Conservation (phyloP, 2,329 filamentous ascomycete genomes). For the Xylariaceae sp. region DNA sequence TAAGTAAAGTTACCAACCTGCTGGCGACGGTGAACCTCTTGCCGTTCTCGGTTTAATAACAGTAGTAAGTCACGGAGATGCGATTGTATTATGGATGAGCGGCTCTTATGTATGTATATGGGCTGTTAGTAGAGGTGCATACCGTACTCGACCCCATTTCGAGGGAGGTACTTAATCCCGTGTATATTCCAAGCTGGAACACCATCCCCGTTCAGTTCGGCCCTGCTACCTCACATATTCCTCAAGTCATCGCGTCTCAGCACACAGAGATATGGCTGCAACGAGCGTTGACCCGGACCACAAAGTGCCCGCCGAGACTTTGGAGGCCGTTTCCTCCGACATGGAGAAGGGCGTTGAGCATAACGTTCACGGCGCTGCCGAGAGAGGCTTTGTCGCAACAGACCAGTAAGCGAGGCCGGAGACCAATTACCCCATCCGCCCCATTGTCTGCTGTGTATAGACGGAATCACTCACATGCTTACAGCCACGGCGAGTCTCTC, state of each 20-base stretch:
- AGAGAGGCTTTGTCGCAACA: constrained; percentile 43
- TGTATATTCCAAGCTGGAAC: too few species aligned
- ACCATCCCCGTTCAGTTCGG: too few species aligned
- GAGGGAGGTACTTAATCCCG: too few species aligned
- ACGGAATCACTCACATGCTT: neutral
- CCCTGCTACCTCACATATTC: too few species aligned
- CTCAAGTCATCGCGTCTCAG: neutral
- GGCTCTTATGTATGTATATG: too few species aligned
- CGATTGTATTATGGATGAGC: too few species aligned
- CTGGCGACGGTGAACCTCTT: too few species aligned
- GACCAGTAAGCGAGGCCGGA: constrained; percentile 37
- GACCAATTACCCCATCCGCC: neutral
- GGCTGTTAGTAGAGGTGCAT: too few species aligned
- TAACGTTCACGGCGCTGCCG: constrained; percentile 35
- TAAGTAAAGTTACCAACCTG: too few species aligned
- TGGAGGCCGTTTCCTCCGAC: neutral
- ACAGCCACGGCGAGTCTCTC: constrained; percentile 46
- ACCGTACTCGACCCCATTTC: too few species aligned
- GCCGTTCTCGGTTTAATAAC: too few species aligned
- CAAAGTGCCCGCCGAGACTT: constrained; percentile 6
- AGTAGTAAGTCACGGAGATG: too few species aligned
- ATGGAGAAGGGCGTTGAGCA: constrained; percentile 18
- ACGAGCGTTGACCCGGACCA: constrained; percentile 1
- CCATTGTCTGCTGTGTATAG: neutral
- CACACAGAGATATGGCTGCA: neutral